These are phyloP conservation scores for Zygosaccharomyces sapae DNA, from an alignment of 1,139 yeast genomes.

Conservation along the genomic window DNA sequence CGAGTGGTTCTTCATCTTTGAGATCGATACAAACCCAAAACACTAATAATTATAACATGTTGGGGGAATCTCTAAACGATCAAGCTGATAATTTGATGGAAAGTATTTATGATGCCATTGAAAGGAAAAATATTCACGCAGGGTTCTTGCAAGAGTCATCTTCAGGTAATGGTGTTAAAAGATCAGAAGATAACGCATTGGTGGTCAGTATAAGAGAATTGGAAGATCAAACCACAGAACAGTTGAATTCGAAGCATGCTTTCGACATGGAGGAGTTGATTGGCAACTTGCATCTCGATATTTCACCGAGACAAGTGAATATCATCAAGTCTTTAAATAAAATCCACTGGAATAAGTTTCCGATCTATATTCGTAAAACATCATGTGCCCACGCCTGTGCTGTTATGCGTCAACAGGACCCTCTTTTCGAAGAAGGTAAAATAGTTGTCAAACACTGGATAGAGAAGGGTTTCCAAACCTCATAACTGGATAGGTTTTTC, in stretches of 20 bases:
- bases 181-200: slow-evolving; percentile 8
- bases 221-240: slow-evolving; percentile 17
- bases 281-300: slow-evolving; percentile 16
- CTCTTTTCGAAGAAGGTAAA: slow-evolving; percentile 62
- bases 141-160: slow-evolving; percentile 20
- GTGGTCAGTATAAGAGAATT: slow-evolving; percentile 31
- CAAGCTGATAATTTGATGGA: slow-evolving; percentile 41
- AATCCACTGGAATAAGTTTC: slow-evolving; percentile 64
- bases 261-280: slow-evolving; percentile 24
- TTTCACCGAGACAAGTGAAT: slow-evolving; percentile 41
- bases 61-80: slow-evolving; percentile 31
- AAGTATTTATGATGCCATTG: slow-evolving; percentile 56
- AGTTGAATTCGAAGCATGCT: slow-evolving; percentile 14
- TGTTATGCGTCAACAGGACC: slow-evolving; percentile 55
- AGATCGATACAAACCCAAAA: slow-evolving; percentile 2
- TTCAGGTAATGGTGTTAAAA: slow-evolving; percentile 3
- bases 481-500: neutral
- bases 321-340: slow-evolving; percentile 57
- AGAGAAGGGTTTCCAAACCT: slow-evolving; percentile 35
- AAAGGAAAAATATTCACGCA: slow-evolving; percentile 22
- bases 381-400: slow-evolving; percentile 77
- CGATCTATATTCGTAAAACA: slow-evolving; percentile 62
- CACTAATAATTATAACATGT: slow-evolving; percentile 11
- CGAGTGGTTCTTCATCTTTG: slow-evolving; percentile 12
- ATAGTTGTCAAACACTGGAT: slow-evolving; percentile 63